Evolutionary conservation across 1,139 yeast genomes (phyloP).

Genomic region (Pichia sp.): DNA sequence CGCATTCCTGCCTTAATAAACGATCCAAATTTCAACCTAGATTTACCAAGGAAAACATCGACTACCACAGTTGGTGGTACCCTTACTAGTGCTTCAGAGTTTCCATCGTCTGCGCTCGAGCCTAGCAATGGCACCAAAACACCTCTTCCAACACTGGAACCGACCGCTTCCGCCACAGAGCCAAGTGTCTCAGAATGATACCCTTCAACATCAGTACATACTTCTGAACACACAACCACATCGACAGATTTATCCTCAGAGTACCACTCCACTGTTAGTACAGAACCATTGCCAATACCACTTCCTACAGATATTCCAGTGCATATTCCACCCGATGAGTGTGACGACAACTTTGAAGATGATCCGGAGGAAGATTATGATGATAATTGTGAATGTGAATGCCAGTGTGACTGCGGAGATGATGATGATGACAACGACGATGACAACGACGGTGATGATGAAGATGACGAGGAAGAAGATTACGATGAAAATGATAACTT

Average conservation of each 20-base stretch:
- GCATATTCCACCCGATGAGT: conserved; percentile 1
- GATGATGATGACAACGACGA: conserved; percentile 1
- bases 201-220: background rate
- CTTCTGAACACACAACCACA: background rate
- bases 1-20: conserved; percentile 24
- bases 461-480: conserved; percentile 5
- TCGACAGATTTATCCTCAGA: background rate
- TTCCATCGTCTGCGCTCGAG: background rate
- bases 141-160: background rate
- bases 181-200: background rate
- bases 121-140: background rate
- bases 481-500: conserved; percentile 5
- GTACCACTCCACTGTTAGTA: background rate
- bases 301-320: background rate
- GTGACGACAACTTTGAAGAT: conserved; percentile 4
- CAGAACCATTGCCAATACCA: conserved; percentile 1
- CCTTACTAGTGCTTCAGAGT: background rate
- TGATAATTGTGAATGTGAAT: conserved; percentile 3
- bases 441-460: conserved; percentile 7
- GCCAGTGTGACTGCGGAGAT: conserved; percentile 6
- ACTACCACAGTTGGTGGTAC: background rate
- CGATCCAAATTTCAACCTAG: conserved; percentile 23
- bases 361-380: conserved; percentile 6
- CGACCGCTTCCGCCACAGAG: background rate
- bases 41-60: conserved; percentile 8